Conservation (phyloP, 2,329 filamentous ascomycete species). For the Alternaria rosae region DNA sequence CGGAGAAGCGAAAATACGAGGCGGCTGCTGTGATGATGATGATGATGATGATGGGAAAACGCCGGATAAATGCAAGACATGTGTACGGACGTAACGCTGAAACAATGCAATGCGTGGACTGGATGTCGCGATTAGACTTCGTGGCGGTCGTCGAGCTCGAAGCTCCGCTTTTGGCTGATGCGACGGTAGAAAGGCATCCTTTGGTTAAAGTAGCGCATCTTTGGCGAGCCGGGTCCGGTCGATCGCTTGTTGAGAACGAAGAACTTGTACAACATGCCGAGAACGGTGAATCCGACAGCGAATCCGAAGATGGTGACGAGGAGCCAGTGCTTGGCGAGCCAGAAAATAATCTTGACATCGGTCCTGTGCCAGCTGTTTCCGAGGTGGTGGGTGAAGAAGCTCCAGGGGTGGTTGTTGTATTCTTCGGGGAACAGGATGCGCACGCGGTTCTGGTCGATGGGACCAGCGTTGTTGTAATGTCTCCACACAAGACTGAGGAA, state of each 20-base stretch:
- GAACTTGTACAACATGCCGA: conserved; percentile 60
- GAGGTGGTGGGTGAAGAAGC: conserved; percentile 73
- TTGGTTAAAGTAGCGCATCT: conserved; percentile 23
- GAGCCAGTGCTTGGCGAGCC: conserved; percentile 65
- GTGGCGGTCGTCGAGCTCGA: conserved; percentile 47
- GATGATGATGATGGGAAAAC: conserved; percentile 14
- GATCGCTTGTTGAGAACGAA: conserved; percentile 51
- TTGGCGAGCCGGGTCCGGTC: conserved; percentile 24
- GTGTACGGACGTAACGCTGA: conserved; percentile 26
- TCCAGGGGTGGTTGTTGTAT: conserved; percentile 73
- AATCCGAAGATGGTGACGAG: conserved; percentile 64
- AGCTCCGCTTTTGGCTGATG: conserved; percentile 44
- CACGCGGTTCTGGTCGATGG: conserved; percentile 61
- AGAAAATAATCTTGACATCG: conserved; percentile 71
- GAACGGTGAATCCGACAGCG: conserved; percentile 58
- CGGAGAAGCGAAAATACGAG: conserved; percentile 16
- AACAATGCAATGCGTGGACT: conserved; percentile 27
- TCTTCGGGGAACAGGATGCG: conserved; percentile 74
- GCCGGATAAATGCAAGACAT: conserved; percentile 34
- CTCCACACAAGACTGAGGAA: conserved; percentile 80
- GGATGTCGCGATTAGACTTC: conserved; percentile 33
- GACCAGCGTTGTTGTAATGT: conserved; percentile 68
- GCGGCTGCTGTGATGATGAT: conserved; percentile 20
- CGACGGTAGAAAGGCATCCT: conserved; percentile 47
- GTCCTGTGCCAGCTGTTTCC: conserved; percentile 72